Evolutionary conservation across 2,329 filamentous ascomycete genomes (phyloP).

Genomic region (Zarea fungicola): DNA sequence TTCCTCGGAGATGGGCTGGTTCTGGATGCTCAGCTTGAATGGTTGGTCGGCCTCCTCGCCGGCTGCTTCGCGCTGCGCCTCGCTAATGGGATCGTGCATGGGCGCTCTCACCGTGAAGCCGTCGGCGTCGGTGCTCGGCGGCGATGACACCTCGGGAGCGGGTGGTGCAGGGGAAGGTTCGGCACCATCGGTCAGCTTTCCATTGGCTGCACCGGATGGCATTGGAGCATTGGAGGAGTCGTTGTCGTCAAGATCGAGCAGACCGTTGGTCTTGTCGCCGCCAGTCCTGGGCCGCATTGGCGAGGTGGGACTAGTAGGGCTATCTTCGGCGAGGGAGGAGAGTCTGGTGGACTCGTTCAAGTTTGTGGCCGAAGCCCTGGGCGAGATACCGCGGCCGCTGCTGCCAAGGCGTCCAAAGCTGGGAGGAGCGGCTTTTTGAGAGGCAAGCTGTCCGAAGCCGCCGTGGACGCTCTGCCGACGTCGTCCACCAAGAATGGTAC

Average conservation of each 20-base stretch:
- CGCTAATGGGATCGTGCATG: constrained; percentile 61
- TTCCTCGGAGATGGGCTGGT: constrained; percentile 71
- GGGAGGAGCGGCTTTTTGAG: constrained; percentile 42
- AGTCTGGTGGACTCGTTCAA: constrained; percentile 50
- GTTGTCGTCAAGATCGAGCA: neutral
- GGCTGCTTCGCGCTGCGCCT: constrained; percentile 61
- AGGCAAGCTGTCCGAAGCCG: constrained; percentile 53
- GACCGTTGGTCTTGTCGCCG: constrained; percentile 6
- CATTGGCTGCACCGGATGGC: neutral
- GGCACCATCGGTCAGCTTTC: neutral
- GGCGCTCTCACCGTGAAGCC: constrained; percentile 69
- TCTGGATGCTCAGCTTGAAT: constrained; percentile 76
- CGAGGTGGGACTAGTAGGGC: constrained; percentile 34
- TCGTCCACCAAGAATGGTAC: constrained; percentile 60
- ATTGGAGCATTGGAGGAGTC: neutral
- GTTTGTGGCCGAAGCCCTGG: constrained; percentile 55
- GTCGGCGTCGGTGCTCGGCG: constrained; percentile 64
- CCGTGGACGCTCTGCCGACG: constrained; percentile 62
- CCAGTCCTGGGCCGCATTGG: constrained; percentile 11
- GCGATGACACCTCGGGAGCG: constrained; percentile 29
- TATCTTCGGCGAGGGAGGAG: constrained; percentile 53
- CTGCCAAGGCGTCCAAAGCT: constrained; percentile 60
- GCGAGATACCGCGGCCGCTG: constrained; percentile 52
- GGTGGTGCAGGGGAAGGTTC: constrained; percentile 32
- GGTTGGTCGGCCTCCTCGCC: constrained; percentile 57